A percentile compares a stretch with the other conserved stretches of the same genome.
phyloP scores from a whole-genome alignment of 495 filamentous ascomycete species.

The Podospora pseudocomata region DNA sequence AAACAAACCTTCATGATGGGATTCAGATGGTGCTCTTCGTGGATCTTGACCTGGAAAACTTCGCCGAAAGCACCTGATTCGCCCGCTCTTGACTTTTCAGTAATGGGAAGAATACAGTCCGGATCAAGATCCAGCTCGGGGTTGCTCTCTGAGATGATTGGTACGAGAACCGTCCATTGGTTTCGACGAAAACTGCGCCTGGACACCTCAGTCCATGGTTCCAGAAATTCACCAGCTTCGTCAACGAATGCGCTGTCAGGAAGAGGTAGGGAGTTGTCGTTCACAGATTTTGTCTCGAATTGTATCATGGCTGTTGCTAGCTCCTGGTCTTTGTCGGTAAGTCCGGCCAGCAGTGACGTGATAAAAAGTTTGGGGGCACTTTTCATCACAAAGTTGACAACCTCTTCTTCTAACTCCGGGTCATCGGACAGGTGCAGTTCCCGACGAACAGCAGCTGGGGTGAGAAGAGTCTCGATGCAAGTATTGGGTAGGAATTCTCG shows the following conservation, averaged over 20 bases:
- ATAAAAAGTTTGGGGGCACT: background rate
- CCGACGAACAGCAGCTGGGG: background rate
- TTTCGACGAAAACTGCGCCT: background rate
- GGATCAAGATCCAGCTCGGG: background rate
- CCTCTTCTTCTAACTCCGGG: background rate
- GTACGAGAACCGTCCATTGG: background rate
- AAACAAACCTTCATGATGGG: background rate
- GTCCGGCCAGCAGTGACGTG: background rate
- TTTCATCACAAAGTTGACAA: background rate
- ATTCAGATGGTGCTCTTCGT: background rate
- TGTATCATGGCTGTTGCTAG: slow-evolving; percentile 20
- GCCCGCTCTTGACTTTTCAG: background rate
- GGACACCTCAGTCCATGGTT: background rate
- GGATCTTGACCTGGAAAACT: background rate
- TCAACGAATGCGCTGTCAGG: background rate
- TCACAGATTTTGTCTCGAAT: slow-evolving; percentile 10
- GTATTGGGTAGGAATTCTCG: background rate
- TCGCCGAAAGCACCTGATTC: background rate
- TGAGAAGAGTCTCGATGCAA: background rate
- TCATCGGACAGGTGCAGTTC: background rate
- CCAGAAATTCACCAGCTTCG: background rate
- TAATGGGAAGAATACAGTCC: background rate
- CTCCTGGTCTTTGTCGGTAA: background rate
- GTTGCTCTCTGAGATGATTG: background rate
- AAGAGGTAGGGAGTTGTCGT: background rate